Conservation (phyloP, 805 yeast species). For the Helenozyma rhizophorensis region DNA sequence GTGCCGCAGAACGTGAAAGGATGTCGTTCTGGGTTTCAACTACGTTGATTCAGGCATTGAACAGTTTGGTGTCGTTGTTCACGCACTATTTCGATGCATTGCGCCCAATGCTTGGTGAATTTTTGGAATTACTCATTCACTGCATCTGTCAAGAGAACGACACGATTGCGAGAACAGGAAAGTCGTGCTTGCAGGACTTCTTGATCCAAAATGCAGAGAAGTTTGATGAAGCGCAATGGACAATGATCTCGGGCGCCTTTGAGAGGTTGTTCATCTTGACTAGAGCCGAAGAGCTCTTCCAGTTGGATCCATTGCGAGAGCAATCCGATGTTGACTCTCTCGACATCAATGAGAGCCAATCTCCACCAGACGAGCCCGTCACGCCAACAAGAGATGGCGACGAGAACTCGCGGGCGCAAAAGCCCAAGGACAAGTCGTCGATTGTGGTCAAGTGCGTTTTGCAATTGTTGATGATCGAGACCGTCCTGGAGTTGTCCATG, state of each 20-base stretch:
- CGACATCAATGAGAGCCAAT: constrained; percentile 14
- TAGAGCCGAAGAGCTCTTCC: constrained; percentile 81
- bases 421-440: constrained; percentile 43
- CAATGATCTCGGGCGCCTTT: constrained; percentile 58
- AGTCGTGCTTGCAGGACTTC: constrained; percentile 79
- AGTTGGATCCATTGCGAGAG: constrained; percentile 45
- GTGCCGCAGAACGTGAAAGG: constrained; percentile 60
- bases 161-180: constrained; percentile 91
- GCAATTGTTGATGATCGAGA: constrained; percentile 84
- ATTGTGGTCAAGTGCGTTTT: constrained; percentile 91
- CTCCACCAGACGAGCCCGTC: constrained; percentile 12
- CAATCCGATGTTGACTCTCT: constrained; percentile 21
- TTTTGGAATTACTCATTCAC: constrained; percentile 69
- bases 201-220: constrained; percentile 68
- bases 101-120: constrained; percentile 71
- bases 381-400: background rate
- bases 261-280: constrained; percentile 71
- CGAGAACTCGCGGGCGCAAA: background rate
- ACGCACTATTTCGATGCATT: constrained; percentile 77
- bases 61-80: constrained; percentile 80
- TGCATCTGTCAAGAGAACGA: constrained; percentile 97
- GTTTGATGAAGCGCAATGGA: constrained; percentile 73
- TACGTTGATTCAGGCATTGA: constrained; percentile 90
- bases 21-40: constrained; percentile 95
- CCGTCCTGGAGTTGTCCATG: constrained; percentile 75